phyloP scores from a whole-genome alignment of 2,329 filamentous ascomycete genomes.

The Escovopsis sp. region DNA sequence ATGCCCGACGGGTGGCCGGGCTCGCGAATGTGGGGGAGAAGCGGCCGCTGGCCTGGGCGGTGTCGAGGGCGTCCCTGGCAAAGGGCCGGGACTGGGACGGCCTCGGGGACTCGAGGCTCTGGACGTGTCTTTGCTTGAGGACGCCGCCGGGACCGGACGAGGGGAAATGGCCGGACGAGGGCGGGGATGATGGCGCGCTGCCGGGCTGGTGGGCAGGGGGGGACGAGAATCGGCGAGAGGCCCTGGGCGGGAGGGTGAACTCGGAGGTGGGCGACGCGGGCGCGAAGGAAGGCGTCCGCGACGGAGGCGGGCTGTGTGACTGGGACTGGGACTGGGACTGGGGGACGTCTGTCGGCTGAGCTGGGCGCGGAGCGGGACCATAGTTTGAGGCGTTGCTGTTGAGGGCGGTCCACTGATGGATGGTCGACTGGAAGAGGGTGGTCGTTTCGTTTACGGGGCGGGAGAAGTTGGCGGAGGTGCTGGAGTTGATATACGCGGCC shows the following conservation, averaged over 20 bases:
- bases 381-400: slow-evolving; percentile 7
- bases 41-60: slow-evolving; percentile 55
- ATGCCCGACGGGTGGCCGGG: slow-evolving; percentile 54
- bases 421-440: slow-evolving; percentile 7
- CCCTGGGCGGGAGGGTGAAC: slow-evolving; percentile 11
- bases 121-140: slow-evolving; percentile 71
- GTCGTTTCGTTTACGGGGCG: slow-evolving; percentile 10
- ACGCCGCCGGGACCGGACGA: slow-evolving; percentile 31
- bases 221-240: slow-evolving; percentile 46
- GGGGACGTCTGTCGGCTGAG: slow-evolving; percentile 6
- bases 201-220: slow-evolving; percentile 40
- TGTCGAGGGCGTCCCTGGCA: slow-evolving; percentile 60
- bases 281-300: slow-evolving; percentile 3
- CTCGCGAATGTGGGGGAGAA: slow-evolving; percentile 55
- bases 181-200: slow-evolving; percentile 26
- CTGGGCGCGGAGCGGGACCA: slow-evolving; percentile 7
- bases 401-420: slow-evolving; percentile 5
- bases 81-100: slow-evolving; percentile 40
- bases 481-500: slow-evolving; percentile 3
- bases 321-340: no score
- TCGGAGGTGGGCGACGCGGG: slow-evolving; percentile 13
- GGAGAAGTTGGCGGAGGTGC: slow-evolving; percentile 6
- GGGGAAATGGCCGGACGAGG: slow-evolving; percentile 37
- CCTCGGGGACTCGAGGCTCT: slow-evolving; percentile 79
- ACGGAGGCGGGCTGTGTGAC: slow-evolving; percentile 2